Evolutionary conservation across 228 moss, liverwort and hornwort genomes (phyloP), one percentile per base, ranked within the genome.

Genomic region (Sphagnum magellanicum): DNA sequence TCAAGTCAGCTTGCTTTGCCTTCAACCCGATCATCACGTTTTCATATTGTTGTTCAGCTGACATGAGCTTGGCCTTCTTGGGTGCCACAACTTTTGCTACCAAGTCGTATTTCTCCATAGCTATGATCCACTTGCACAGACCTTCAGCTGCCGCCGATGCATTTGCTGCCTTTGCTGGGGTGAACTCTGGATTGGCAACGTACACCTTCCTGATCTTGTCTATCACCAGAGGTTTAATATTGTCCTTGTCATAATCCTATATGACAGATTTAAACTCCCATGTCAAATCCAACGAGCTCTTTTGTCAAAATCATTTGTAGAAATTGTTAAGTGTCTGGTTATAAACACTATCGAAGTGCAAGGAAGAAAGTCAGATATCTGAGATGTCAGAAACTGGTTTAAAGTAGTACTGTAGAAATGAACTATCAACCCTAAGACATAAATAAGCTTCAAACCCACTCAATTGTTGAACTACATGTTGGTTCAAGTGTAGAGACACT

Each of bases 91-190:
- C 80, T 81, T 92, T 96, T 4, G 96, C 91, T 4, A 96, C 93
- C 0, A 70, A 70, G 46, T 96, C 93, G 4, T 96, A 96, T 61
- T 96, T 96, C 16, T 96, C 96, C 88, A 96, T 96, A 0, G 96
- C 92, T 63, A 92, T 78, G 7, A 96, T 91, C 96, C 96, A 96
- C 79, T 93, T 93, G 71, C 96, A 96, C 5, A 96, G 52, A 8
- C 96, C 96, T 65, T 96, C 96, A 0, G 96, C 96, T 10, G 96
- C 96, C 46, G 91, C 79, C 0, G 96, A 96, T 0, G 96, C 96
- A 76, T 96, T 92, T 0, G 96, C 93, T 15, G 96, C 96, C 55
- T 96, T 96, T 4, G 81, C 76, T 0, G 96, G 88, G 16, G 96
- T 96, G n/a, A 96, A 96, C 59, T 96, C 92, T 0, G 88, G 83